These are phyloP conservation scores for Stygiomarasmius scandens DNA, from an alignment of 1,284 basidiomycete genomes.

Conservation along the genomic window DNA sequence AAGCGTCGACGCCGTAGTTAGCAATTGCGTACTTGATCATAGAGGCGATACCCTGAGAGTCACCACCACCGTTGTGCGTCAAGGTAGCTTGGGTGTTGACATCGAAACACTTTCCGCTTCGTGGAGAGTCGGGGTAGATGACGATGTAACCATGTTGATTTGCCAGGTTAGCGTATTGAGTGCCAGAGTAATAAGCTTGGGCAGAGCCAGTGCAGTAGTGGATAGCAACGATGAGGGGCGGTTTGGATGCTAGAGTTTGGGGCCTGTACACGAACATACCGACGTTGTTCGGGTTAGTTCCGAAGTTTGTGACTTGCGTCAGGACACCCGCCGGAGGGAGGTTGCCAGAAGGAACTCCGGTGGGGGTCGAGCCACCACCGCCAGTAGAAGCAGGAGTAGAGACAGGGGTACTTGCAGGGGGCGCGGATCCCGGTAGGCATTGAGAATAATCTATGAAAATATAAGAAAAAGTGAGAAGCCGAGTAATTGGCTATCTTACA, in stretches of 20 bases:
- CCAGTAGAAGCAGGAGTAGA: not conserved
- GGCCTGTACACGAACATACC: conserved; percentile 53
- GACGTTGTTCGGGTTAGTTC: conserved; percentile 42
- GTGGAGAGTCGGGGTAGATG: conserved; percentile 49
- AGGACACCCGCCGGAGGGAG: not conserved
- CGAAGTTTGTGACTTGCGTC: conserved; percentile 16
- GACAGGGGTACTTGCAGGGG: not conserved
- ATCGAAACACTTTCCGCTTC: conserved; percentile 57
- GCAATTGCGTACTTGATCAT: conserved; percentile 51
- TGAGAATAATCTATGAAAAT: not conserved
- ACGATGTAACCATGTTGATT: conserved; percentile 51
- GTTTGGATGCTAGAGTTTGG: conserved; percentile 38
- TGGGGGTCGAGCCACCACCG: too few species aligned
- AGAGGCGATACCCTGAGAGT: conserved; percentile 54
- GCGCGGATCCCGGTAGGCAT: not conserved
- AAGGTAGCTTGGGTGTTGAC: conserved; percentile 53
- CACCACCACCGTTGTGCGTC: conserved; percentile 55
- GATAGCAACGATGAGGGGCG: conserved; percentile 54
- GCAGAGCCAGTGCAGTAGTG: conserved; percentile 56
- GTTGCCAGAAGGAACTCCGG: too few species aligned
- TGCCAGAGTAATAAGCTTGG: conserved; percentile 52
- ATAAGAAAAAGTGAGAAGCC: not conserved
- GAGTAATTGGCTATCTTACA: not conserved
- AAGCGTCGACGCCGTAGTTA: conserved; percentile 48
- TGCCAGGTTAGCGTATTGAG: conserved; percentile 48